Evolutionary conservation across 805 yeast genomes (phyloP).

Genomic region (Wickerhamomyces strasburgensis): DNA sequence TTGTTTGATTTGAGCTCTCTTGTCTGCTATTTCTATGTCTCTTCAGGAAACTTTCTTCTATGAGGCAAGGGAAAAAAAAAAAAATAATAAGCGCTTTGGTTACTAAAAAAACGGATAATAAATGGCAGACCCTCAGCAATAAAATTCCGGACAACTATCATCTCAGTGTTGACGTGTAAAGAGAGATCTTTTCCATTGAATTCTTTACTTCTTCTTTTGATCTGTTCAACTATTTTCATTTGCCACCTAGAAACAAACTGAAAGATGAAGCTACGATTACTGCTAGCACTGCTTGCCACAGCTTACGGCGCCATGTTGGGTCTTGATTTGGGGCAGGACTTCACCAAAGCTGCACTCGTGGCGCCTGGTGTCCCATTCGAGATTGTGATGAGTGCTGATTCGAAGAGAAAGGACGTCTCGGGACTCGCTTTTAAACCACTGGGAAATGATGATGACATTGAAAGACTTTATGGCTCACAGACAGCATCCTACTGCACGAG

Average conservation of each 20-base stretch:
- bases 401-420: slow-evolving; percentile 83
- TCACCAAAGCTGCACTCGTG: slow-evolving; percentile 78
- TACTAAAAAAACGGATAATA: too few species aligned
- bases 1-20: too few species aligned
- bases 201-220: too few species aligned
- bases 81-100: too few species aligned
- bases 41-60: too few species aligned
- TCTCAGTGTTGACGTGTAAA: neutral
- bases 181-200: too few species aligned
- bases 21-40: too few species aligned
- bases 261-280: slow-evolving; percentile 2
- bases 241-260: too few species aligned
- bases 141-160: too few species aligned
- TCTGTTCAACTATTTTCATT: too few species aligned
- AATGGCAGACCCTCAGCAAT: too few species aligned
- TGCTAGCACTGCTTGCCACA: slow-evolving; percentile 8
- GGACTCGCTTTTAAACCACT: slow-evolving; percentile 62
- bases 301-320: slow-evolving; percentile 68
- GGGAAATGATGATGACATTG: slow-evolving; percentile 42
- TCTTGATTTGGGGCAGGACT: slow-evolving; percentile 84
- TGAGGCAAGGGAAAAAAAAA: too few species aligned
- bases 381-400: slow-evolving; percentile 81
- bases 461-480: slow-evolving; percentile 75
- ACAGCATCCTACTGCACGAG: slow-evolving; percentile 66
- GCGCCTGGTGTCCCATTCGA: slow-evolving; percentile 91